Evolutionary conservation across 345 rosid species (phyloP).

Genomic region (Reutealis trisperma): DNA sequence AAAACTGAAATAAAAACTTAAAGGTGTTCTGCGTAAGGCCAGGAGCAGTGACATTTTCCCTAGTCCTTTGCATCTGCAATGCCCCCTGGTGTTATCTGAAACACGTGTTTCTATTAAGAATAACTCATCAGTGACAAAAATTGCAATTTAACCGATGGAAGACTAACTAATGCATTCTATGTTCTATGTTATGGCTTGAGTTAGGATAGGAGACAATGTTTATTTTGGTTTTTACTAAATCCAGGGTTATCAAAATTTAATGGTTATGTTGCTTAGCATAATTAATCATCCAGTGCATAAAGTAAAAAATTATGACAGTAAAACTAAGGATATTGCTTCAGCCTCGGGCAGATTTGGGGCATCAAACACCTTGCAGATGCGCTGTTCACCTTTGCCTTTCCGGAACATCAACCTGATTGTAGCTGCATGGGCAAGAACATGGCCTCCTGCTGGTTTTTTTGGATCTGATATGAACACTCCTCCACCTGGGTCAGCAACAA

Average conservation of each 20-base stretch:
- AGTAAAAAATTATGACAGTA: neutral
- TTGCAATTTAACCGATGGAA: neutral
- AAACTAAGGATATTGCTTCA: slow-evolving; percentile 93
- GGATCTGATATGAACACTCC: slow-evolving; percentile 92
- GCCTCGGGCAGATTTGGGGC: slow-evolving; percentile 90
- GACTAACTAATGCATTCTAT: neutral
- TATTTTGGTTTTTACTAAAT: neutral
- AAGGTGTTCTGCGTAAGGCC: neutral
- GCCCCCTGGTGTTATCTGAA: slow-evolving; percentile 88
- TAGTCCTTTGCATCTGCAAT: slow-evolving; percentile 87
- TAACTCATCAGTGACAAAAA: slow-evolving; percentile 12
- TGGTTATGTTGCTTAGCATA: neutral
- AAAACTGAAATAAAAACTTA: neutral
- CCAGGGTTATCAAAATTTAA: neutral
- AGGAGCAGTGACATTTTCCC: slow-evolving; percentile 1
- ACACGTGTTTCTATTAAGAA: slow-evolving; percentile 57
- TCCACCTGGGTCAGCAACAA: slow-evolving; percentile 82
- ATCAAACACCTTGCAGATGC: slow-evolving; percentile 88
- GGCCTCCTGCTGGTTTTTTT: slow-evolving; percentile 87
- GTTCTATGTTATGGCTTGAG: neutral
- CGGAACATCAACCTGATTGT: slow-evolving; percentile 85
- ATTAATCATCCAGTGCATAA: neutral
- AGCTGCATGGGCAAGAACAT: slow-evolving; percentile 86
- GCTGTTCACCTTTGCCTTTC: slow-evolving; percentile 93
- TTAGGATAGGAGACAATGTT: neutral